Conservation (phyloP, 140 eudicot species). For the Senecio squalidus region DNA sequence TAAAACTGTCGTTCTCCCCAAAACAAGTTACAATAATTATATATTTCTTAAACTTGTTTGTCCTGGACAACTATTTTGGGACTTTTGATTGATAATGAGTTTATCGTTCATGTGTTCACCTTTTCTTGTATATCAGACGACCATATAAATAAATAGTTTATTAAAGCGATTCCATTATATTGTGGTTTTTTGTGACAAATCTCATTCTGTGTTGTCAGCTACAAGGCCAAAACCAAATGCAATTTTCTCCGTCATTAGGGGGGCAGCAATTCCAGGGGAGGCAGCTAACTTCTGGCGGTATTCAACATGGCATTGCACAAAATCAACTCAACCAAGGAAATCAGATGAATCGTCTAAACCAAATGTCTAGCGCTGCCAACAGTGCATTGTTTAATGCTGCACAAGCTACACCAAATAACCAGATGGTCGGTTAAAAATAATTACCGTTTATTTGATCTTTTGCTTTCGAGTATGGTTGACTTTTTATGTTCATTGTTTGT, state of each 20-base stretch:
- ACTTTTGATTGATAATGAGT: no score
- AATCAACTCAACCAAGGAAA: constrained; percentile 83
- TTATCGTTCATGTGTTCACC: constrained; percentile 5
- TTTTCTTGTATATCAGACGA: not conserved
- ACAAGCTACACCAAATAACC: constrained; percentile 76
- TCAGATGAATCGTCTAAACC: constrained; percentile 88
- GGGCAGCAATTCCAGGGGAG: constrained; percentile 82
- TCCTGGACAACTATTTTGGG: no score
- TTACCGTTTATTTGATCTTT: not conserved
- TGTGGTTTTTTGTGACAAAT: not conserved
- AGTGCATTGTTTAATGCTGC: constrained; percentile 90
- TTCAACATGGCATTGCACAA: constrained; percentile 78
- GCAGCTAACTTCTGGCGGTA: constrained; percentile 70
- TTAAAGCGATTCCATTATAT: not conserved
- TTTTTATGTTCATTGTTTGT: not conserved
- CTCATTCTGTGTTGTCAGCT: constrained; percentile 40
- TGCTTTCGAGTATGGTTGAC: not conserved
- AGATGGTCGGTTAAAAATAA: constrained; percentile 59
- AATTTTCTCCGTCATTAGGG: constrained; percentile 80
- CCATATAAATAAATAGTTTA: constrained; percentile 1
- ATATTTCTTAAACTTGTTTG: no score
- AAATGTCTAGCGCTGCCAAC: constrained; percentile 76
- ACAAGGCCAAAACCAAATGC: constrained; percentile 85
- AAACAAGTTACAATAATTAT: no score
- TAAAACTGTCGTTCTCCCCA: no score